Conservation (phyloP, 177 flowering plant species). For the Tripterygium wilfordii region DNA sequence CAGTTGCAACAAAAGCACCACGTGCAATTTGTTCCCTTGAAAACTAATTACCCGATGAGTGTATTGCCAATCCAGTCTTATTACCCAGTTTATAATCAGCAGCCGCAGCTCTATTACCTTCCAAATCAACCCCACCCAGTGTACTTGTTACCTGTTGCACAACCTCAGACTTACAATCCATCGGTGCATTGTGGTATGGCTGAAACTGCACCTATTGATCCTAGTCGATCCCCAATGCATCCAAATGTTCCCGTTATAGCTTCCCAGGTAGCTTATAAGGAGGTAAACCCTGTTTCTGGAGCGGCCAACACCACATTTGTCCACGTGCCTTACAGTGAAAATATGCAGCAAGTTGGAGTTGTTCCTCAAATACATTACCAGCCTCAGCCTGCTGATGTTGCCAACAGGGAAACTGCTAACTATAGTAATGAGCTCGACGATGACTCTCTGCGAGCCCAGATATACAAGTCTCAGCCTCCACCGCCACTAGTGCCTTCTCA, state of each 20-base stretch:
- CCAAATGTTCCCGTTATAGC: constrained; percentile 14
- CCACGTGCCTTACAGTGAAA: constrained; percentile 15
- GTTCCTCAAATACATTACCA: constrained; percentile 14
- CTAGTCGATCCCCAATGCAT: constrained; percentile 22
- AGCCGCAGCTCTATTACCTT: constrained; percentile 27
- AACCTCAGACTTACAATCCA: constrained; percentile 20
- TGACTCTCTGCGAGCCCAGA: constrained; percentile 34
- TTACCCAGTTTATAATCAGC: constrained; percentile 27
- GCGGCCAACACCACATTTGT: constrained; percentile 9
- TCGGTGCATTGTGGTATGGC: constrained; percentile 10
- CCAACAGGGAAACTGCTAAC: constrained; percentile 16
- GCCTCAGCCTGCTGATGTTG: constrained; percentile 17
- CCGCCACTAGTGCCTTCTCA: too few relatives aligned
- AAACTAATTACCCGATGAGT: constrained; percentile 18
- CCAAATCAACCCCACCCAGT: constrained; percentile 34
- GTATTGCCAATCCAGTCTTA: constrained; percentile 22
- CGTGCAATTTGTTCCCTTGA: constrained; percentile 25
- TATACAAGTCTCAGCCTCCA: constrained; percentile 60
- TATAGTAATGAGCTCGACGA: constrained; percentile 24
- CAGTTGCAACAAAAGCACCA: constrained; percentile 24
- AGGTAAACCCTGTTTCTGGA: constrained; percentile 16
- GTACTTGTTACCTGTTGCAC: constrained; percentile 33
- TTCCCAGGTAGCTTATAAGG: constrained; percentile 13
- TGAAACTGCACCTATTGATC: constrained; percentile 1
- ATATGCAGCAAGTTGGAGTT: constrained; percentile 12